phyloP scores from a whole-genome alignment of 2,329 filamentous ascomycete species.

The Pestalotiopsis sp. region DNA sequence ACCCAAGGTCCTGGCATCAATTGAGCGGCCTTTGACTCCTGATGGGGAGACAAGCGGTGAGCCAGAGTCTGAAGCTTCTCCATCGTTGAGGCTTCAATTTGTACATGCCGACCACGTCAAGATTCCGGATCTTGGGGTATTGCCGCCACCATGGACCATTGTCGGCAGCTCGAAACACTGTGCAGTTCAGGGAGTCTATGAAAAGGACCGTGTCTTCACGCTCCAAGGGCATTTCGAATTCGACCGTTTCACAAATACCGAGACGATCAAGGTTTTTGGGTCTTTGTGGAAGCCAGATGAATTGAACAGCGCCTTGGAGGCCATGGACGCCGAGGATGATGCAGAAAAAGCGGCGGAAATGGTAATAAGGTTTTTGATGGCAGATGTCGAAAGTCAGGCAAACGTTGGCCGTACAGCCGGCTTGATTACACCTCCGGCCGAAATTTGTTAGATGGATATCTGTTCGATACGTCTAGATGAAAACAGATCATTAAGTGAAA shows the following conservation, averaged over 20 bases:
- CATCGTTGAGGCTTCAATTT: constrained; percentile 33
- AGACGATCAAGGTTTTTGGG: constrained; percentile 23
- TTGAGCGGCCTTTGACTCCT: neutral
- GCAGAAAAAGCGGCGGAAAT: constrained; percentile 12
- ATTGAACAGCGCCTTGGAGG: neutral
- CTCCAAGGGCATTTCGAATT: constrained; percentile 43
- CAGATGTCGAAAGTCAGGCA: neutral
- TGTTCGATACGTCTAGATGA: neutral
- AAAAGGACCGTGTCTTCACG: constrained; percentile 36
- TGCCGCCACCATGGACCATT: constrained; percentile 16
- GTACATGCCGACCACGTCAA: constrained; percentile 32
- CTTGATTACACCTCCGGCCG: neutral
- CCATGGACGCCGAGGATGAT: constrained; percentile 14
- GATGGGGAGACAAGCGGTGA: neutral
- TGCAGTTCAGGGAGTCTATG: constrained; percentile 37
- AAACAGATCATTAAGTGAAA: too few relatives aligned
- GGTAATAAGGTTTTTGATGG: constrained; percentile 3
- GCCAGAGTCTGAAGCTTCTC: neutral
- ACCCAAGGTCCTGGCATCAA: neutral
- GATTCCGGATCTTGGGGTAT: constrained; percentile 4
- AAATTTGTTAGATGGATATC: neutral
- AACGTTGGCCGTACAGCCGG: neutral
- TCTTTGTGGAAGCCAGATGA: neutral
- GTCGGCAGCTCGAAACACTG: constrained; percentile 29
- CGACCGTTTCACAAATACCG: constrained; percentile 35